A percentile compares a stretch with the other conserved stretches of the same genome.
phyloP scores from a whole-genome alignment of 148 eudicot species.

The Rhododendron vialii region DNA sequence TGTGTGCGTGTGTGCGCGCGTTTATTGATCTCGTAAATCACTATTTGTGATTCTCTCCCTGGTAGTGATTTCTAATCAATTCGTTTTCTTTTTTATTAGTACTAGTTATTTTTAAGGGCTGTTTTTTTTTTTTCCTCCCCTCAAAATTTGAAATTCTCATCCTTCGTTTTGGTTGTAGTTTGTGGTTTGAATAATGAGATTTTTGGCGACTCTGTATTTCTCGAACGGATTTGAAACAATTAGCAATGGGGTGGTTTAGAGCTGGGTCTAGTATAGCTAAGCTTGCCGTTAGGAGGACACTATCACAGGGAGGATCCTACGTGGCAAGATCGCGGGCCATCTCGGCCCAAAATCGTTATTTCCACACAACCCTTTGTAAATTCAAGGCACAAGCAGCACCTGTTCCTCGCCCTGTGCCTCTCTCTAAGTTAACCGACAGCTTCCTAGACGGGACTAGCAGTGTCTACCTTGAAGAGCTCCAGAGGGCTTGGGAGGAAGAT shows the following conservation, averaged over 20 bases:
- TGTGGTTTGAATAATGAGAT: not conserved
- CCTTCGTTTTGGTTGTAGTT: not conserved
- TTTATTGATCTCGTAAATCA: too few relatives aligned
- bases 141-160: not conserved
- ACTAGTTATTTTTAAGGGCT: not conserved
- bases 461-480: slow-evolving; percentile 86
- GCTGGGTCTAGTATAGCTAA: slow-evolving; percentile 69
- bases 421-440: slow-evolving; percentile 80
- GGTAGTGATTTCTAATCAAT: not conserved
- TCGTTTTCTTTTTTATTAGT: not conserved
- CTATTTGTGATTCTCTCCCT: too few relatives aligned
- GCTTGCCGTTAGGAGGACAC: slow-evolving; percentile 60
- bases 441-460: slow-evolving; percentile 95
- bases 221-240: slow-evolving; percentile 1
- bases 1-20: too few relatives aligned
- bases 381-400: slow-evolving; percentile 63
- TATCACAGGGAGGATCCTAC: slow-evolving; percentile 52
- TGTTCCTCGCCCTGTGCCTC: slow-evolving; percentile 73
- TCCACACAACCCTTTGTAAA: slow-evolving; percentile 45
- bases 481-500: slow-evolving; percentile 94
- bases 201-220: not conserved
- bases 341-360: slow-evolving; percentile 36
- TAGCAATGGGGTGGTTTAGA: slow-evolving; percentile 73
- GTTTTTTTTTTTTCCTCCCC: not conserved
- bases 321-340: slow-evolving; percentile 35